Evolutionary conservation across 2,329 filamentous ascomycete genomes (phyloP), one percentile per base, ranked within the genome.

Genomic region (Ascosphaera acerosa): DNA sequence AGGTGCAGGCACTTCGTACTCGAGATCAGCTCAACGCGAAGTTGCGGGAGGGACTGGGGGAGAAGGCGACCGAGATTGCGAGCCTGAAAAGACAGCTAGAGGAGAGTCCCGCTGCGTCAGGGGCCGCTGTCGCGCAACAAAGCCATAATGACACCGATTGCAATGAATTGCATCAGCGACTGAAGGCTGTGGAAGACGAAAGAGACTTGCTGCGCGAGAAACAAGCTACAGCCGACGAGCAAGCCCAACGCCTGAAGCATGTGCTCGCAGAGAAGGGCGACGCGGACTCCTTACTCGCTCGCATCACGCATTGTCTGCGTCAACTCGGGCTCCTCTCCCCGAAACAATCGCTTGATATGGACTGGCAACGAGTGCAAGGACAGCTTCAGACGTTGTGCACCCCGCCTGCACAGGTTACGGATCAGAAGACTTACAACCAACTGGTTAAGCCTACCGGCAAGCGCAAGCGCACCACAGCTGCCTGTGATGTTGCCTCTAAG

Each of bases 1-100:
- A 40, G 12, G 37, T 50, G 22, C 38, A 42, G 14, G 36, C 34
- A 7, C 34, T 48, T 12, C 36, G 44, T 14, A 36, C 42, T 18
- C 40, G 44, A 4, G 37, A 43, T 6, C 41, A 48, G 19, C 41
- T 42, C 6, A 41, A 45, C 20, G 33, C 40, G 17, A 41, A 50
- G 23, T 36, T 54, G 4, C 35, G 45, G 10, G 37, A 40, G 7
- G 33, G 40, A 17, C 16, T 41, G n/a, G 33, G 34, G n/a, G 29
- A 38, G 20, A 29, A 33, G 28, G 36, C 35, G 20, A 34, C 39
- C 6, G 40, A 44, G 23, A 39, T 41, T 15, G 28, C 31, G 14
- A 36, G 32, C 15, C 32, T 38, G 30, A 42, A 42, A 2, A 34
- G 46, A 33, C 44, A 44, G 10, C 31, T 50, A 19, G 42, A 50